Conservation (phyloP, 768 basidiomycete species). For the Austroboletus eburneus region DNA sequence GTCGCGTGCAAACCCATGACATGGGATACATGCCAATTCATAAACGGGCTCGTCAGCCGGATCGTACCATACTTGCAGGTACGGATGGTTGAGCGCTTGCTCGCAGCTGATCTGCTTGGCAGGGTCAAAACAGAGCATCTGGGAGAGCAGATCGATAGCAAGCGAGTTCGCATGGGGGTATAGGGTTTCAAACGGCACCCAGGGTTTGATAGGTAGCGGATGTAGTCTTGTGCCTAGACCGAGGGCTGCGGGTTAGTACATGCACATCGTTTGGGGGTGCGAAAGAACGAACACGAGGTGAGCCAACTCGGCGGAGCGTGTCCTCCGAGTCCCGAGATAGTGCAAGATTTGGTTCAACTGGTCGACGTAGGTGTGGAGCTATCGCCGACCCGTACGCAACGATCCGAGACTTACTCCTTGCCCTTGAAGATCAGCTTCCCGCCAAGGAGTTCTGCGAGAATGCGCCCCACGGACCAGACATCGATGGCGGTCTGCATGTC, state of each 20-base stretch:
- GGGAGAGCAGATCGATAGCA: constrained; percentile 87
- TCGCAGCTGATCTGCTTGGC: constrained; percentile 95
- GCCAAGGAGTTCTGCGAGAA: constrained; percentile 86
- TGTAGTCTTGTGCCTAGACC: constrained; percentile 90
- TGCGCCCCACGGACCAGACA: constrained; percentile 96
- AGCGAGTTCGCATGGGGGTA: constrained; percentile 94
- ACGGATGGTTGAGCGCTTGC: constrained; percentile 92
- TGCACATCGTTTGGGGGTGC: not conserved
- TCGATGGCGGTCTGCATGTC: constrained; percentile 93
- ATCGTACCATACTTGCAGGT: constrained; percentile 96
- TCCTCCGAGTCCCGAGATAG: constrained; percentile 98
- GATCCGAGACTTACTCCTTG: constrained; percentile 65
- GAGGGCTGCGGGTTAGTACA: constrained; percentile 4
- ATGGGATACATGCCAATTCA: constrained; percentile 51
- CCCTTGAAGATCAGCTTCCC: constrained; percentile 98
- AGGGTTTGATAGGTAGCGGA: constrained; percentile 93
- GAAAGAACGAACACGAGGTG: constrained; percentile 66
- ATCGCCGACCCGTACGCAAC: not conserved
- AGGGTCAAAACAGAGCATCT: constrained; percentile 94
- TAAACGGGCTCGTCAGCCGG: constrained; percentile 91
- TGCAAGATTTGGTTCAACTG: constrained; percentile 98
- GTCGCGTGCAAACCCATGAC: not conserved
- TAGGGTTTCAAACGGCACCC: constrained; percentile 85
- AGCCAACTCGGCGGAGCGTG: constrained; percentile 92
- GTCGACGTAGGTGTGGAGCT: constrained; percentile 77